Evolutionary conservation across 352 stramenopile species (phyloP).

Genomic region (Globisporangium emineosum): DNA sequence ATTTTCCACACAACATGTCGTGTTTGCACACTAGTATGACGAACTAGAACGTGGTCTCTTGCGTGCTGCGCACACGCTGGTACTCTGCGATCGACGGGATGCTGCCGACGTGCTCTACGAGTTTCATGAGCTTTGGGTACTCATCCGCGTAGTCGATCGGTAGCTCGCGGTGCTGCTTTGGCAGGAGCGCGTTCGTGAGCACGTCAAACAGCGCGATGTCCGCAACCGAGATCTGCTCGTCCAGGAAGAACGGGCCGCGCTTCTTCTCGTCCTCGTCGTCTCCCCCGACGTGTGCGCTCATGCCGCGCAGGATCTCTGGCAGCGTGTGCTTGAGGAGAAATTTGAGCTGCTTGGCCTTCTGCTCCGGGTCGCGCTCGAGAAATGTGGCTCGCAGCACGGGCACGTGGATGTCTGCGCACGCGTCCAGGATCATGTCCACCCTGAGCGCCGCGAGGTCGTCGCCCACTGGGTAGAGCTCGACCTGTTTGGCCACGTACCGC

Average conservation of each 20-base stretch:
- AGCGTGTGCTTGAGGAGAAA: conserved; percentile 29
- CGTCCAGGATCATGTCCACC: conserved; percentile 37
- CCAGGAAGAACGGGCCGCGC: conserved; percentile 29
- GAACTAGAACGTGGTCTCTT: conserved; percentile 12
- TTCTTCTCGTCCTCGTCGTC: background rate
- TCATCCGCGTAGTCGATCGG: conserved; percentile 25
- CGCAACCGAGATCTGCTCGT: conserved; percentile 28
- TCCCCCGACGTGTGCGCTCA: conserved; percentile 22
- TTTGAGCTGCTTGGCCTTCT: conserved; percentile 26
- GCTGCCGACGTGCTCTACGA: conserved; percentile 4
- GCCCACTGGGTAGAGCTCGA: conserved; percentile 30
- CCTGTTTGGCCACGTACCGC: conserved; percentile 38
- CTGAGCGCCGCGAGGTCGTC: conserved; percentile 27
- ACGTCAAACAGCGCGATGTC: conserved; percentile 41
- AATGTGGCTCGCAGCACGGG: conserved; percentile 26
- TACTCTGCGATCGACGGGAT: conserved; percentile 19
- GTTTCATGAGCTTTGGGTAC: conserved; percentile 25
- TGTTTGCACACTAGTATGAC: too few species aligned
- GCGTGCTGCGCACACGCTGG: conserved; percentile 2
- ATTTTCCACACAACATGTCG: background rate
- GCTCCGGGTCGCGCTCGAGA: conserved; percentile 24
- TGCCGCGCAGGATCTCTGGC: conserved; percentile 22
- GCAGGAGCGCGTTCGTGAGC: conserved; percentile 29
- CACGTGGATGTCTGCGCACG: conserved; percentile 23
- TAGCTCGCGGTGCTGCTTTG: conserved; percentile 24